These are phyloP conservation scores for Cutaneotrichosporon cavernicola DNA, from an alignment of 1,284 basidiomycete genomes.

Conservation along the genomic window DNA sequence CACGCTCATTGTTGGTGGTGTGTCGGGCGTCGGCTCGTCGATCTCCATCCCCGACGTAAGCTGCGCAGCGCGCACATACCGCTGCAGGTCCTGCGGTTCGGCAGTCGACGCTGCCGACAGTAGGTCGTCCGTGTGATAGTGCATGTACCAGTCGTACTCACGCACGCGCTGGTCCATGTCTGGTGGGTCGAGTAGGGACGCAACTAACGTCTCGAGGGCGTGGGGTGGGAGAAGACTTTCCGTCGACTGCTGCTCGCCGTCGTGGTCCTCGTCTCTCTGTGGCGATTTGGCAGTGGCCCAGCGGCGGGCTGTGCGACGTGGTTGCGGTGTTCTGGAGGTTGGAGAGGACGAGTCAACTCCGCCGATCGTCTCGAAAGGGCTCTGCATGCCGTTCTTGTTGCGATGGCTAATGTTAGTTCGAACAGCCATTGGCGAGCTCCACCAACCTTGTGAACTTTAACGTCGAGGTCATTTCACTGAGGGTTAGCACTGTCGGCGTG, in stretches of 20 bases:
- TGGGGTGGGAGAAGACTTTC: slow-evolving; percentile 6
- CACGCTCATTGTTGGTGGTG: slow-evolving; percentile 6
- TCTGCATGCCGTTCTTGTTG: slow-evolving; percentile 36
- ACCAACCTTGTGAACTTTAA: slow-evolving; percentile 30
- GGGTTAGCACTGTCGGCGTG: slow-evolving; percentile 2
- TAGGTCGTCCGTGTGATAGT: slow-evolving; percentile 52
- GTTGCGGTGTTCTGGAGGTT: slow-evolving; percentile 6
- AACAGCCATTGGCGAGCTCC: slow-evolving; percentile 28
- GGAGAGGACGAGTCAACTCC: not conserved
- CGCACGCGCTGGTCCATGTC: slow-evolving; percentile 55
- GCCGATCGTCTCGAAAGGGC: slow-evolving; percentile 42
- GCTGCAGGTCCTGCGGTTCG: slow-evolving; percentile 54
- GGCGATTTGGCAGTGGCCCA: slow-evolving; percentile 26
- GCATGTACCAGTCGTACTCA: slow-evolving; percentile 72
- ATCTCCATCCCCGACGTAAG: slow-evolving; percentile 44
- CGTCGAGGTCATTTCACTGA: slow-evolving; percentile 26
- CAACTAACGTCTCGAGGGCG: slow-evolving; percentile 61
- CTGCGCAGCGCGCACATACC: slow-evolving; percentile 49
- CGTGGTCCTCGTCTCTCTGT: slow-evolving; percentile 8
- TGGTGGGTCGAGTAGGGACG: slow-evolving; percentile 63
- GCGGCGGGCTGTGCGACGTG: slow-evolving; percentile 41
- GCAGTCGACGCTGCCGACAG: slow-evolving; percentile 40
- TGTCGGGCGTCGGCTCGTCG: slow-evolving; percentile 24
- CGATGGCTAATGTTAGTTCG: slow-evolving; percentile 32
- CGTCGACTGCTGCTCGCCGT: slow-evolving; percentile 2